Base-by-base conservation (phyloP, 495 filamentous ascomycete species). In the Penicillium herquei region DNA sequence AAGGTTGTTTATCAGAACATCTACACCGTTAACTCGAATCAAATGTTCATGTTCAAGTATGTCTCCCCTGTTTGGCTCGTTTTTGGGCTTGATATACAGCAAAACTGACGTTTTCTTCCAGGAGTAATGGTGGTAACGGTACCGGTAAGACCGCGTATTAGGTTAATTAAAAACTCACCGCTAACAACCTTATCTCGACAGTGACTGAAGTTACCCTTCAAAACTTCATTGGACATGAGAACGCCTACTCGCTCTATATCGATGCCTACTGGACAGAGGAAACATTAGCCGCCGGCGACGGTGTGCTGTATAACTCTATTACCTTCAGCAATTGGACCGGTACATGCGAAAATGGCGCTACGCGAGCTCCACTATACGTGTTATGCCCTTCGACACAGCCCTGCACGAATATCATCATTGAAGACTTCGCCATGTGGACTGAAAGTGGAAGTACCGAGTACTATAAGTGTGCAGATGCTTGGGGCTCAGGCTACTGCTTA, bases 41-140 rank as follows among this genome's bases (percentile, higher is more conserved):
- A 81, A 58, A 81, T 82, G 78, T 69, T 77, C 45, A 81, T 84
- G 79, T 78, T 84, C 66, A 84, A 84, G 50, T 58, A 49, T 6
- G 55, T 17, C 6, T 18, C 10, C 34, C 31, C 32, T 12, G 21
- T 3, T 37, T 33, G 5, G 34, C 4, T 26, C 1, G 1, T n/a
- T n/a, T 33, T 18, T 41, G 3, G 21, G 8, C 52, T 50, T n/a
- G 21, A 8, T 7, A 18, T 49, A 49, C 7, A 11, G 10, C 14
- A 43, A 13, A 39, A 49, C n/a, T 56, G 18, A 56, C 8, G 10
- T 17, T 13, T 47, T 37, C 6, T 37, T 35, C 11, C 33, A 53
- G 50, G 62, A 70, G 65, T 54, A 76, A 70, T 44, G 80, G 80
- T 21, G 80, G 80, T 13, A 76, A 62, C 49, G 81, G 81, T 6